phyloP scores from a whole-genome alignment of 345 rosid genomes.

The Kandelia obovata region DNA sequence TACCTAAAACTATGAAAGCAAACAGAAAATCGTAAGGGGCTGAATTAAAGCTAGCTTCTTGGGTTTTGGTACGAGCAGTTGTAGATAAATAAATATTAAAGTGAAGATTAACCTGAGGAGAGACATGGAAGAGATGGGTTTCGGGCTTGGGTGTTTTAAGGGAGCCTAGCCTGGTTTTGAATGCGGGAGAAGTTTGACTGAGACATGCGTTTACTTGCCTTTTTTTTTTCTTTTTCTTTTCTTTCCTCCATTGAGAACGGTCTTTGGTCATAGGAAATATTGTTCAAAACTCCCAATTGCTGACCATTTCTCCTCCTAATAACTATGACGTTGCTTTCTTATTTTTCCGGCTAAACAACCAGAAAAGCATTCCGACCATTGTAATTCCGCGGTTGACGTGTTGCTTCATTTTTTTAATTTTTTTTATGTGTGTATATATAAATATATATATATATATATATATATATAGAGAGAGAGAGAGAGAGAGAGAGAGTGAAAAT shows the following conservation, averaged over 20 bases:
- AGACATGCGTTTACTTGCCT: not conserved
- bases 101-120: not conserved
- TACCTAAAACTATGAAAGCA: too few relatives aligned
- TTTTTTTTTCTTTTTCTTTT: not conserved
- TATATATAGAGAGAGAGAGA: too few relatives aligned
- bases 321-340: too few relatives aligned
- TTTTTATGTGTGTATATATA: too few relatives aligned
- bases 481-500: too few relatives aligned
- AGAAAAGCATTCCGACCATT: too few relatives aligned
- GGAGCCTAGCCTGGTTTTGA: not conserved
- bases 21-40: too few relatives aligned
- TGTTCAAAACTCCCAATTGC: conserved; percentile 14
- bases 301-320: conserved; percentile 14
- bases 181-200: conserved; percentile 8
- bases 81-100: not conserved
- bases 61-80: not conserved
- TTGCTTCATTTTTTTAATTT: too few relatives aligned
- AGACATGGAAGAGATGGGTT: not conserved
- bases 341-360: too few relatives aligned
- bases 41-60: too few relatives aligned
- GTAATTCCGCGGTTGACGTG: too few relatives aligned
- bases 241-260: conserved; percentile 4
- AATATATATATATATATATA: too few relatives aligned
- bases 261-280: conserved; percentile 18
- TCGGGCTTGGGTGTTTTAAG: not conserved